Evolutionary conservation across 1,284 basidiomycete species (phyloP), one percentile per base, ranked within the genome.

Genomic region (Inonotus obliquus): DNA sequence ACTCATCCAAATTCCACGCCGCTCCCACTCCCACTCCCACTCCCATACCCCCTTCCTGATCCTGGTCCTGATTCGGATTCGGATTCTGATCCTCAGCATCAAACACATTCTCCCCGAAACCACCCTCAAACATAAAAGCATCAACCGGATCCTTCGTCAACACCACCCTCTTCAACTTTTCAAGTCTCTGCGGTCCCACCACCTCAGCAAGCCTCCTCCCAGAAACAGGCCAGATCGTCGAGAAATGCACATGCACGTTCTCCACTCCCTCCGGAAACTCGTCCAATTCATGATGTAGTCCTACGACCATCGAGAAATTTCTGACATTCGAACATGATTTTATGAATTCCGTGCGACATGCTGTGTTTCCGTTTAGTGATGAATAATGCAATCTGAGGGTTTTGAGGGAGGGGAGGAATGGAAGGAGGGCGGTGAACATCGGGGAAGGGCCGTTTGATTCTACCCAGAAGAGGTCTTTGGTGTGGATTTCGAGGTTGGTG

Each of bases 121-220:
- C 2, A 7, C 14, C 17, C 11, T 1, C 3, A 55, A 45, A 7
- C 17, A 44, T 1, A 7, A 55, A 45, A 7, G 21, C 25, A 55
- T 55, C 54, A 13, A 38, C 13, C 4, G 54, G 54, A 23, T 55
- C 54, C 41, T 55, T 55, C 23, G 54, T 55, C 35, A 55, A 19
- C 23, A 4, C n/a, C 9, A 55, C 10, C 54, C 0, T 23, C 37
- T 17, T 5, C 14, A 55, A 41, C 23, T 38, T 39, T 14, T 5
- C 11, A 39, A 55, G 38, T 10, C 27, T 23, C 35, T 45, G 23
- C 10, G 17, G 37, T 17, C 41, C 54, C 3, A 55, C n/a, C 7
- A 17, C 29, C 5, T 55, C 54, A 17, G 19, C 11, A 5, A 55
- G 7, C 17, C 19, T 9, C 27, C 19, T 17, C 32, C 54, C 54